phyloP scores from a whole-genome alignment of 2,329 filamentous ascomycete genomes.

The Ceratocystis harringtonii region DNA sequence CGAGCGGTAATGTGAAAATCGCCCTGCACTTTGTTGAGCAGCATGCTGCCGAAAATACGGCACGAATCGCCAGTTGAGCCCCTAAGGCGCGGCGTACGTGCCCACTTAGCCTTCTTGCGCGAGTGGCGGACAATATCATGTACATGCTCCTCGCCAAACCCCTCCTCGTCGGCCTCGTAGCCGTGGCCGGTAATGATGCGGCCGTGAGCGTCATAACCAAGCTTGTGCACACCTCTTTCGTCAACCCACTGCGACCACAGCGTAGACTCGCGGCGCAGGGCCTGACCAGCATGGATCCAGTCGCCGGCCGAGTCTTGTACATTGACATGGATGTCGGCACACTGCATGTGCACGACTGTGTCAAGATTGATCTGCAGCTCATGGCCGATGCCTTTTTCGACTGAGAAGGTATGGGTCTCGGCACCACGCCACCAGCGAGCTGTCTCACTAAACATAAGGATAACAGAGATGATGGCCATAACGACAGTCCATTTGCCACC shows the following conservation, averaged over 20 bases:
- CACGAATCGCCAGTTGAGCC: slow-evolving; percentile 52
- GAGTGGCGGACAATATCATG: slow-evolving; percentile 73
- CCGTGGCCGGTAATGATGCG: slow-evolving; percentile 38
- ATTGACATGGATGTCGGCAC: slow-evolving; percentile 80
- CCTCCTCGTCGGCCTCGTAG: slow-evolving; percentile 47
- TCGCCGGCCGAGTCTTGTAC: slow-evolving; percentile 93
- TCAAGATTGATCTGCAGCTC: slow-evolving; percentile 90
- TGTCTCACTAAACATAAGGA: slow-evolving; percentile 67
- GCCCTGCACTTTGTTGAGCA: slow-evolving; percentile 92
- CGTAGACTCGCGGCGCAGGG: slow-evolving; percentile 62
- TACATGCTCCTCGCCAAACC: slow-evolving; percentile 67
- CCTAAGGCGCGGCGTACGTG: slow-evolving; percentile 58
- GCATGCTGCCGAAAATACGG: slow-evolving; percentile 74
- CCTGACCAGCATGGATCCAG: slow-evolving; percentile 65
- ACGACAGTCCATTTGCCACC: slow-evolving; percentile 89
- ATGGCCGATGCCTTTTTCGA: slow-evolving; percentile 81
- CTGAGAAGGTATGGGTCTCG: slow-evolving; percentile 79
- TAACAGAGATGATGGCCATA: slow-evolving; percentile 56
- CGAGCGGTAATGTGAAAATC: slow-evolving; percentile 95
- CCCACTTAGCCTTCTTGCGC: slow-evolving; percentile 48
- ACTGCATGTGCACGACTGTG: slow-evolving; percentile 79
- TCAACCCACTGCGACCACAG: slow-evolving; percentile 72
- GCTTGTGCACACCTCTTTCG: slow-evolving; percentile 46
- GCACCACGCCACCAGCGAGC: slow-evolving; percentile 68
- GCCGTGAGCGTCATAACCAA: slow-evolving; percentile 42